Evolutionary conservation across 768 basidiomycete genomes (phyloP).

Genomic region (Boletus insuetus): DNA sequence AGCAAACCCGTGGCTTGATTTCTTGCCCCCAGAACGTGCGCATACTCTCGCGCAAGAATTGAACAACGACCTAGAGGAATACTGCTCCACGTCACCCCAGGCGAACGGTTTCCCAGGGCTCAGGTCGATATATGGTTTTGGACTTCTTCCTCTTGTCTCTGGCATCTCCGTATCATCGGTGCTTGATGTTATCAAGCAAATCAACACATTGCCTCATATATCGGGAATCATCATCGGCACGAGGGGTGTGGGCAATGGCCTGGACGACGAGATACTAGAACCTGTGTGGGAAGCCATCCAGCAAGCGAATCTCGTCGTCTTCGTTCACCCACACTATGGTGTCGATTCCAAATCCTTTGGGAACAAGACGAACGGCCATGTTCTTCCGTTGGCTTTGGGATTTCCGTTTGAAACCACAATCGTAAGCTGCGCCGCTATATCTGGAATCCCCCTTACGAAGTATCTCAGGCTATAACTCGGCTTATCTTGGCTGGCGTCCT

Average conservation of each 20-base stretch:
- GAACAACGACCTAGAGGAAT: slow-evolving; percentile 75
- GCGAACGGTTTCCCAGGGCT: slow-evolving; percentile 34
- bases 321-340: slow-evolving; percentile 87
- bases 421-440: slow-evolving; percentile 41
- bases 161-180: slow-evolving; percentile 53
- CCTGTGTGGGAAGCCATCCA: slow-evolving; percentile 81
- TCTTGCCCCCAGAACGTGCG: slow-evolving; percentile 68
- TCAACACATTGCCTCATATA: slow-evolving; percentile 62
- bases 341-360: slow-evolving; percentile 75
- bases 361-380: slow-evolving; percentile 77
- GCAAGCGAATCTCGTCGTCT: slow-evolving; percentile 66
- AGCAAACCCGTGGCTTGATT: slow-evolving; percentile 93
- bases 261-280: slow-evolving; percentile 78
- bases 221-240: slow-evolving; percentile 83
- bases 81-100: slow-evolving; percentile 65
- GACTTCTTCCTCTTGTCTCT: slow-evolving; percentile 79
- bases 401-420: slow-evolving; percentile 91
- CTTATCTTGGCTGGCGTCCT: slow-evolving; percentile 79
- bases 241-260: slow-evolving; percentile 68
- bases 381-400: slow-evolving; percentile 80
- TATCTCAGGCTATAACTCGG: slow-evolving; percentile 60
- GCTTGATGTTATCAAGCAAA: slow-evolving; percentile 64
- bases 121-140: slow-evolving; percentile 79
- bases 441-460: slow-evolving; percentile 6
- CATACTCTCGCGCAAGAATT: slow-evolving; percentile 62